Conservation (phyloP, 495 filamentous ascomycete species). For the Neurospora tetraspora region DNA sequence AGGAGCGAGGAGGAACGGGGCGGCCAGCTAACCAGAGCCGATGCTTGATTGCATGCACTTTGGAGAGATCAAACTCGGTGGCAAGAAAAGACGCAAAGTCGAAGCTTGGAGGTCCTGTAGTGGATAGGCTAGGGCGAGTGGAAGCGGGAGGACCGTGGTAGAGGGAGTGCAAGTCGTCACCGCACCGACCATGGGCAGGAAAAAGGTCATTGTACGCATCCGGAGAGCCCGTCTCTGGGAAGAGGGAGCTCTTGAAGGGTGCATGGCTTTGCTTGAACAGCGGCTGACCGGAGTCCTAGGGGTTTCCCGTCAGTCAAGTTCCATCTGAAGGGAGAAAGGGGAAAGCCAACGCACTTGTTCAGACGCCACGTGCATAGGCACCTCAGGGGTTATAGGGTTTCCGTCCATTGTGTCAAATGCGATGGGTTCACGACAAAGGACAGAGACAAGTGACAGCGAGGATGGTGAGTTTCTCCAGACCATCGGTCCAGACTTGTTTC, state of each 20-base stretch:
- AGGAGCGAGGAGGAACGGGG: conserved; percentile 25
- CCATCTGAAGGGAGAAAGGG: not conserved
- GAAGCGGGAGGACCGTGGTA: not conserved
- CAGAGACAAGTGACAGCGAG: not conserved
- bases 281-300: not conserved
- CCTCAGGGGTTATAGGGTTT: not conserved
- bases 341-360: not conserved
- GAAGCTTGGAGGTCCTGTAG: not conserved
- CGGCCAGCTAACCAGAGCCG: conserved; percentile 33
- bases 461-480: not conserved
- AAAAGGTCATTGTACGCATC: not conserved
- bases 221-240: not conserved
- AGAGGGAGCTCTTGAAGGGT: not conserved
- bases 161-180: not conserved
- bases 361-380: not conserved
- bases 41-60: not conserved
- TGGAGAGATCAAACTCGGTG: not conserved
- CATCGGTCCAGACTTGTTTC: not conserved
- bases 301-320: not conserved
- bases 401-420: not conserved
- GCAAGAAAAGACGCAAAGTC: not conserved
- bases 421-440: not conserved
- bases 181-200: not conserved
- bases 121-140: not conserved
- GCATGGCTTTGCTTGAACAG: not conserved